phyloP scores from a whole-genome alignment of 345 rosid species.

The Erucastrum elatum region DNA sequence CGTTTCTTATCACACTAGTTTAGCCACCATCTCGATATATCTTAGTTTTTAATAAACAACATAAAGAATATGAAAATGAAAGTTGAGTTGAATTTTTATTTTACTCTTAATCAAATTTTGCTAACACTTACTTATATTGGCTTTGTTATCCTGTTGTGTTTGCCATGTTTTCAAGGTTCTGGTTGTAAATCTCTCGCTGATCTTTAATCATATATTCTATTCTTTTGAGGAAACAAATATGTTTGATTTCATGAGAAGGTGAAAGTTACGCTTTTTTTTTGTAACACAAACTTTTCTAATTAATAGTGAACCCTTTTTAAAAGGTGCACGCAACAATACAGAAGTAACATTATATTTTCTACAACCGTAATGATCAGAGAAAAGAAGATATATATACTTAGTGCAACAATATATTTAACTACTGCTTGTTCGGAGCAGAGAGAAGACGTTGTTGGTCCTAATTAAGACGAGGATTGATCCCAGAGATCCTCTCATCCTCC shows the following conservation, averaged over 20 bases:
- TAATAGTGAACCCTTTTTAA: background rate
- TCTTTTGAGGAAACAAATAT: too few relatives aligned
- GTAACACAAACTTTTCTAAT: too few relatives aligned
- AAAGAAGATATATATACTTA: conserved; percentile 10
- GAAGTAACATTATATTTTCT: background rate
- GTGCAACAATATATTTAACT: background rate
- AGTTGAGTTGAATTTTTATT: background rate
- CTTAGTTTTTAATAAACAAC: background rate
- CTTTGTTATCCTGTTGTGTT: too few relatives aligned
- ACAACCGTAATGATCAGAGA: background rate
- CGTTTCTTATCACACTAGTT: background rate
- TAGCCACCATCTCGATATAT: background rate
- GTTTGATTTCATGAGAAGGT: background rate
- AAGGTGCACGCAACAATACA: background rate
- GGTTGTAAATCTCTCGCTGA: too few relatives aligned
- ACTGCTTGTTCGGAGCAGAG: background rate
- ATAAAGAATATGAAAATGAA: background rate
- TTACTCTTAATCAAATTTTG: background rate
- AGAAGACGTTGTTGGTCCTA: conserved; percentile 25
- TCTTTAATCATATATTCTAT: too few relatives aligned
- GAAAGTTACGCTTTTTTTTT: background rate
- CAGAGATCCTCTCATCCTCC: conserved; percentile 81
- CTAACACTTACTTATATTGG: background rate
- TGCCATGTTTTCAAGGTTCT: too few relatives aligned
- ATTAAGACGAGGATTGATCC: conserved; percentile 55